Base-by-base conservation (phyloP, 108 stramenopile genomes). In the Conticribra guillardii region DNA sequence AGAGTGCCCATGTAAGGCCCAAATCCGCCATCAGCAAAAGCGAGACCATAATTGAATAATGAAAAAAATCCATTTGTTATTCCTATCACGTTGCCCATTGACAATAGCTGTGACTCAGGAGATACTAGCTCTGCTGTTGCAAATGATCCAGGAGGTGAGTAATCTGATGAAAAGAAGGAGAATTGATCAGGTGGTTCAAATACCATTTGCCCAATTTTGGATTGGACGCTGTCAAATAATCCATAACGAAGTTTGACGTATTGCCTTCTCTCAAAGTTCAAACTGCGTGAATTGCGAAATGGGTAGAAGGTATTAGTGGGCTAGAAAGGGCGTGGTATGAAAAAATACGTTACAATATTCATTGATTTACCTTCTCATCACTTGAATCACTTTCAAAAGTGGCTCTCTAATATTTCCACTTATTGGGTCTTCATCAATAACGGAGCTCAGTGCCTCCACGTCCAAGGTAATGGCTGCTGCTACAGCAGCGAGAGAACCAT, bases 371-470 rank as follows among this genome's bases (percentile, higher is more conserved):
- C 71, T 58, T 19, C 82, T 64, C 80, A 87, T 68, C 7, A 81
- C 50, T 28, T 71, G 73, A 24, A 85, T 55, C 27, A 87, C 70
- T 74, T 83, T 85, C 23, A 83, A 41, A 9, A 84, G 52, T 23
- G 82, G 82, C 69, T 85, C 84, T 11, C 86, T 59, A 0, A 85
- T 27, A 32, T 70, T 52, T 0, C 85, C 85, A 54, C 49, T 67
- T 23, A 79, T 33, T 22, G 84, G 84, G 56, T 87, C 86, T 29
- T 75, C 67, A 49, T 85, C 84, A n/a, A 87, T 27, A 17, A 83
- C 71, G 31, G 61, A 23, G 33, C 64, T 61, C 32, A 60, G 7
- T 21, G 83, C 73, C 66, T 87, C 86, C 2, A n/a, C n/a, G n/a
- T n/a, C n/a, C n/a, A n/a, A n/a, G n/a, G n/a, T n/a, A n/a, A n/a